Percentiles rank a stretch among this genome's conserved stretches.
Conservation (phyloP, 2,329 filamentous ascomycete species). For the Pseudogymnoascus sp. region DNA sequence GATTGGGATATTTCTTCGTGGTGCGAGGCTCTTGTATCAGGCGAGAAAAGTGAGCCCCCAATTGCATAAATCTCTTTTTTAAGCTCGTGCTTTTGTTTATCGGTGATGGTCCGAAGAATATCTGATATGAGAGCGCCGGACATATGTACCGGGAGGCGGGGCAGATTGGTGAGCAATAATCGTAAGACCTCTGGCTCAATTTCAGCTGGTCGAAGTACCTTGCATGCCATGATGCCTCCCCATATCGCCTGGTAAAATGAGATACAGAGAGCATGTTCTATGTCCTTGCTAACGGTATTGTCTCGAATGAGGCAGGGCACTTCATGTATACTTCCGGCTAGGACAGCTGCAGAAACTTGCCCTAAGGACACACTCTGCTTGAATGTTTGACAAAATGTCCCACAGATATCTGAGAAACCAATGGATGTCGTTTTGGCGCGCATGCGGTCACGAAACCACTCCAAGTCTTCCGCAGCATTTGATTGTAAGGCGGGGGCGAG, state of each 20-base stretch:
- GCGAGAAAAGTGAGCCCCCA: neutral
- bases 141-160: constrained; percentile 14
- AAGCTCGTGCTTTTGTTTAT: constrained; percentile 16
- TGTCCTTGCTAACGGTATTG: neutral
- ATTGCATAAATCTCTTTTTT: constrained; percentile 12
- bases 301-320: constrained; percentile 12
- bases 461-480: neutral
- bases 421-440: neutral
- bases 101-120: constrained; percentile 18
- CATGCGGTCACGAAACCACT: neutral
- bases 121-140: constrained; percentile 15
- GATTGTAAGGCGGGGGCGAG: neutral
- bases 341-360: constrained; percentile 14
- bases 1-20: neutral
- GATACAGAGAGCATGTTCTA: constrained; percentile 10
- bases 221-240: constrained; percentile 20
- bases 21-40: neutral
- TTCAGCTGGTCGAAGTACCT: constrained; percentile 18
- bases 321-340: constrained; percentile 12
- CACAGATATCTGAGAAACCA: constrained; percentile 11
- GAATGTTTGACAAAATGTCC: constrained; percentile 18
- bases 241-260: constrained; percentile 22
- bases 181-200: constrained; percentile 14
- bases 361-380: constrained; percentile 21
- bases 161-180: constrained; percentile 15